Evolutionary conservation across 345 rosid genomes (phyloP), one percentile per base, ranked within the genome.

Genomic region (Trapa bicornis): DNA sequence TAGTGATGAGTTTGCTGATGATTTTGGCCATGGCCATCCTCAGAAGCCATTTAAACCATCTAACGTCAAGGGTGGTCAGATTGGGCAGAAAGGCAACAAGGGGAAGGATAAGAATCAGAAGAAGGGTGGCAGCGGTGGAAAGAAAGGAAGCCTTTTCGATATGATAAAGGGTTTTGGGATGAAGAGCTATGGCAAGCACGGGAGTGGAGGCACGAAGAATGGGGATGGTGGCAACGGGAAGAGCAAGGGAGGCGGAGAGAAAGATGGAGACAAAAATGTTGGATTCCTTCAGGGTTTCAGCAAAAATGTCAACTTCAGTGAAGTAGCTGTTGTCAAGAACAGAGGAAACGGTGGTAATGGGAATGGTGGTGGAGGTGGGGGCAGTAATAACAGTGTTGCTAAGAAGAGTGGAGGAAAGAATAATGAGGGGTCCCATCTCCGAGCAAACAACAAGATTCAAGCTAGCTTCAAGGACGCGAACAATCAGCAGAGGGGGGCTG

Each of bases 121-220:
- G 70, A 58, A 68, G n/a, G 72, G 67, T 37, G 43, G 66, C 37
- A 58, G 68, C 3, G 71, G 42, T 2, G 80, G 77, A 11, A 80
- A 77, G 77, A 84, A 85, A 67, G 85, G 84, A 14, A 0, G 79
- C 7, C 71, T 17, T 13, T 67, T 88, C 77, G 90, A 92, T 67
- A 58, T 78, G 2, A 80, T 85, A 81, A 92, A 81, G 77, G 36
- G 50, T 39, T 33, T 71, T 15, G 85, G 89, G 15, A 57, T 42
- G 43, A 54, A 45, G 37, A 41, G 61, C 15, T 37, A 56, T 22
- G 57, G 67, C 56, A 68, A 73, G 63, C 61, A 77, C 64, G 81
- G 83, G 1, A 76, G 76, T 45, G 65, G 76, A 58, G 71, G 65
- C 58, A 71, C 56, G 47, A 87, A 78, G 68, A 79, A 67, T 35